A percentile compares a stretch with the other conserved stretches of the same genome.
Conservation (phyloP, 805 yeast species). For the Yarrowia keelungensis region DNA sequence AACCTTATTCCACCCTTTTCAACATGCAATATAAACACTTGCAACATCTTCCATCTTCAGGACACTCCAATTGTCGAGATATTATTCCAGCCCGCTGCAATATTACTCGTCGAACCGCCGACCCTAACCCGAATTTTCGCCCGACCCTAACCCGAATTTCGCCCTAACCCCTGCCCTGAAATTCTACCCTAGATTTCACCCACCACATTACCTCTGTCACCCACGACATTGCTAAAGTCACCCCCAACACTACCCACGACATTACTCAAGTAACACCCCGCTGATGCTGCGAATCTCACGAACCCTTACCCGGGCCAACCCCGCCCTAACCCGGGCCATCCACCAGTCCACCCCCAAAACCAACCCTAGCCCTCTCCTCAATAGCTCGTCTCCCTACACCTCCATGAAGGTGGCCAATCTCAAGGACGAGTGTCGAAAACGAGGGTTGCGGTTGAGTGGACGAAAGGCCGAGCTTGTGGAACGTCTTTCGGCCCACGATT, state of each 20-base stretch:
- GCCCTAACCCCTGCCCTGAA: neutral
- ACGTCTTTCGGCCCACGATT: conserved; percentile 44
- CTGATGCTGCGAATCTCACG: conserved; percentile 19
- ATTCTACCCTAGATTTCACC: neutral
- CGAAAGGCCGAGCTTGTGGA: conserved; percentile 63
- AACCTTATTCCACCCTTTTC: neutral
- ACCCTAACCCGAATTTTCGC: no score
- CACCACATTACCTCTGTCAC: neutral
- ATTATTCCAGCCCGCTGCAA: no score
- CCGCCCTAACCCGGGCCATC: conserved; percentile 42
- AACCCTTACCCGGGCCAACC: conserved; percentile 7
- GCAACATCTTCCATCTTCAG: neutral
- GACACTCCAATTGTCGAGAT: neutral
- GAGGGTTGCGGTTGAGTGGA: conserved; percentile 69
- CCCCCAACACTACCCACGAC: neutral
- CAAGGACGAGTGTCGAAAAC: conserved; percentile 63
- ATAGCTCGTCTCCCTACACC: conserved; percentile 45
- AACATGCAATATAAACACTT: conserved; percentile 4
- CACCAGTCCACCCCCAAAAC: conserved; percentile 47
- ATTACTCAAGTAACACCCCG: neutral
- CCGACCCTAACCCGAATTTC: no score
- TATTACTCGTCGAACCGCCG: no score
- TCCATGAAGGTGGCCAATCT: conserved; percentile 61
- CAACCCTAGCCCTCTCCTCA: conserved; percentile 48
- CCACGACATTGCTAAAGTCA: no score